These are phyloP conservation scores for Gillenia trifoliata DNA, from an alignment of 306 rosid species.

Conservation along the genomic window DNA sequence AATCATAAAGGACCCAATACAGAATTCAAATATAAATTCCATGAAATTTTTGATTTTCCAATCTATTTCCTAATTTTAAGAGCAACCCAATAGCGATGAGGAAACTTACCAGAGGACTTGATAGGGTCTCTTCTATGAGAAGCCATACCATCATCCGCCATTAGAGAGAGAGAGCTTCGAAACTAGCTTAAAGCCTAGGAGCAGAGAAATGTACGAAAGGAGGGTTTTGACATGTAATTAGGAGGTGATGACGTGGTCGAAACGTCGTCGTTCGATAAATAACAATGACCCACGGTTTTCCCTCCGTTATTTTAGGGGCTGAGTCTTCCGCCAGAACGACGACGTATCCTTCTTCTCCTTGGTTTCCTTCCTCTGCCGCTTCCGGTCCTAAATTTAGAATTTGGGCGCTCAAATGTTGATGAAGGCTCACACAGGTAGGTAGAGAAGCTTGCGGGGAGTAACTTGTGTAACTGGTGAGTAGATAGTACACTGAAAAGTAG, in stretches of 20 bases:
- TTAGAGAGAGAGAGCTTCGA: slow-evolving; percentile 19
- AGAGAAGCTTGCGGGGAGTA: no score
- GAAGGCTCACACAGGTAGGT: no score
- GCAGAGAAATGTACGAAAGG: background rate
- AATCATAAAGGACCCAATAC: background rate
- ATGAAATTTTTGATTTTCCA: background rate
- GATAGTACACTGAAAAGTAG: no score
- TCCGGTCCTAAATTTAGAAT: no score
- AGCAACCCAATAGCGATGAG: slow-evolving; percentile 2
- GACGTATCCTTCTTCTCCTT: no score
- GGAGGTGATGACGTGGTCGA: background rate
- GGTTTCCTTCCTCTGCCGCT: no score
- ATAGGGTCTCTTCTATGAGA: slow-evolving; percentile 62
- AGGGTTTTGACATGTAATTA: background rate
- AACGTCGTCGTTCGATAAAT: no score
- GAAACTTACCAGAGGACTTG: slow-evolving; percentile 65
- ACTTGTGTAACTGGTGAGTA: no score
- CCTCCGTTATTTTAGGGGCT: no score
- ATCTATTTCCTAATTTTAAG: slow-evolving; percentile 1
- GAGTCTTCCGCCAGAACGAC: no score
- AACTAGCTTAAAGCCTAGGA: background rate
- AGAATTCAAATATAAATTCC: background rate
- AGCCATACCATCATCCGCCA: slow-evolving; percentile 60
- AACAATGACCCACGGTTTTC: no score
- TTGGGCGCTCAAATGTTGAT: no score